Conservation (phyloP, 1,284 basidiomycete species). For the Vanrija pseudolonga region DNA sequence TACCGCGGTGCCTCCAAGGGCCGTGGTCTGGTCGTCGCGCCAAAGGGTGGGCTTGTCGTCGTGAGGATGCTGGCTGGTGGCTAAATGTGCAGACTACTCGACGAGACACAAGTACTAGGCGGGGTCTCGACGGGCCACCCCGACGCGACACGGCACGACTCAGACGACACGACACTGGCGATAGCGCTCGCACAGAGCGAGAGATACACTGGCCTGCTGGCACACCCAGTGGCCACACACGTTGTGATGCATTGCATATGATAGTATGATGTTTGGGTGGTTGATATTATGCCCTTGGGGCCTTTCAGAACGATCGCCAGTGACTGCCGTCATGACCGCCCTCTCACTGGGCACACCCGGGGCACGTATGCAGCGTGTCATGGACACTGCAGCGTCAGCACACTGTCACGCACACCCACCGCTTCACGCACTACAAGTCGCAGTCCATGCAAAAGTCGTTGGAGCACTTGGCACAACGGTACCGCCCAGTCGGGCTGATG, state of each 20-base stretch:
- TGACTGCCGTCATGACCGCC: too few relatives aligned
- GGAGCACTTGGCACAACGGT: slow-evolving; percentile 54
- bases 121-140: background rate
- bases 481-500: slow-evolving; percentile 71
- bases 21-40: slow-evolving; percentile 94
- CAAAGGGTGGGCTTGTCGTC: slow-evolving; percentile 65
- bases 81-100: slow-evolving; percentile 40
- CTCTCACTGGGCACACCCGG: slow-evolving; percentile 48
- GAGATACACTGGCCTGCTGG: background rate
- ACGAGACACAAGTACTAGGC: slow-evolving; percentile 49
- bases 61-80: background rate
- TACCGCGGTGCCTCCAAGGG: slow-evolving; percentile 97
- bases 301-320: too few relatives aligned
- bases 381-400: slow-evolving; percentile 51
- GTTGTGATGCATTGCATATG: slow-evolving; percentile 3
- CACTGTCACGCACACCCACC: background rate
- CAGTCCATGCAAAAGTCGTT: slow-evolving; percentile 65
- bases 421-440: slow-evolving; percentile 57
- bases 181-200: background rate
- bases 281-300: background rate
- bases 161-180: background rate
- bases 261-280: background rate
- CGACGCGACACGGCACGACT: background rate
- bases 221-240: background rate
- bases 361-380: slow-evolving; percentile 69